Evolutionary conservation across 768 basidiomycete species (phyloP), one percentile per base, ranked within the genome.

Genomic region (Tulasnella sp.): DNA sequence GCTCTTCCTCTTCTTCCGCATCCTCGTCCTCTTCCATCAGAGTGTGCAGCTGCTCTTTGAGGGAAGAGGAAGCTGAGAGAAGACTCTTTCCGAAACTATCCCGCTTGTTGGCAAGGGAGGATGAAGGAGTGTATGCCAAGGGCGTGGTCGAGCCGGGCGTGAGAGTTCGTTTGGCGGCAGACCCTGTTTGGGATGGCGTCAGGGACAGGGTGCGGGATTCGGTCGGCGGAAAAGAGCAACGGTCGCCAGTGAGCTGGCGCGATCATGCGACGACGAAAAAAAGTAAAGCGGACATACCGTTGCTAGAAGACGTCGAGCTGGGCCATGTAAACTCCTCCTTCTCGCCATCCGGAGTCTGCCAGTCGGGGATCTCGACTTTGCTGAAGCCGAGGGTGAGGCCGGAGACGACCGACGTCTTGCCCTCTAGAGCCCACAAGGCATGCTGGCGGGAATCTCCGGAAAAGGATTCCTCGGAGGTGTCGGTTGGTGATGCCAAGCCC

Each of bases 1-100:
- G 39, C 36, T 65, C 64, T 65, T 36, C 39, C 52, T 80, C 80
- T 3, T 90, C 90, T 32, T 94, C 92, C 47, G 93, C 93, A 66
- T 95, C 92, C 68, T 94, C 92, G 71, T 94, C 91, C 77, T 92
- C 93, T 77, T 93, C 92, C 37, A 94, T 81, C 35, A 94, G 83
- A 19, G 92, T 93, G 73, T 87, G 86, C 12, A 94, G 84, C 76
- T 89, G 86, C 78, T 93, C 92, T 78, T 91, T 92, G 67, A 88
- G 84, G 12, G 86, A 85, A 0, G 86, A 85, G 1, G 89, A 83
- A 22, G 71, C 62, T 19, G 85, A 76, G 17, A 83, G 81, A 75
- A 89, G 84, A 65, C 69, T 75, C 80, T 90, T 92, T 66, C 85
- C 83, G 79, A 92, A 90, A 0, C 92, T 94, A 78, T 94, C 92